These are phyloP conservation scores for Debaryomyces singareniensis DNA, from an alignment of 1,139 yeast genomes.

Conservation along the genomic window DNA sequence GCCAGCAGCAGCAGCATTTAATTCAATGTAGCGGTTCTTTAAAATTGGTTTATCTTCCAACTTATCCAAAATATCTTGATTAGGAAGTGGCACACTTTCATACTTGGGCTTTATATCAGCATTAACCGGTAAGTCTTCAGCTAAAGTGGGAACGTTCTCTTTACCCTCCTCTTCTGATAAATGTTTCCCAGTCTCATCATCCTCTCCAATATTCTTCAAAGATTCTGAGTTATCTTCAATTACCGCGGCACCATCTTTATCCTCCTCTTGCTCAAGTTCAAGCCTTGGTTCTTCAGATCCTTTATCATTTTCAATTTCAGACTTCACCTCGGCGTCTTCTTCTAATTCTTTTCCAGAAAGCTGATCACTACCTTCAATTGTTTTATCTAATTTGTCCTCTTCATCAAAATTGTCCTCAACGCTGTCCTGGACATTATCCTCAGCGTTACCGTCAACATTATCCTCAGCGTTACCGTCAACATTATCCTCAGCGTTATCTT, in stretches of 20 bases:
- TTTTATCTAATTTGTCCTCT: conserved; percentile 6
- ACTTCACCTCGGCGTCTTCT: conserved; percentile 5
- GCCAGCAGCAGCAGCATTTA: conserved; percentile 43
- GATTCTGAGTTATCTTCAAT: conserved; percentile 5
- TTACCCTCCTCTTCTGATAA: conserved; percentile 20
- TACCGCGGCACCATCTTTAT: conserved; percentile 4
- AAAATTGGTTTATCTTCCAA: conserved; percentile 45
- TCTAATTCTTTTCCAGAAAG: conserved; percentile 7
- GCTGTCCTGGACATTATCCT: conserved; percentile 9
- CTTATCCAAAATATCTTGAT: conserved; percentile 34
- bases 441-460: conserved; percentile 6
- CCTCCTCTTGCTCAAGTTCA: conserved; percentile 5
- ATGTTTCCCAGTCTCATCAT: conserved; percentile 15
- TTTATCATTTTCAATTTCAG: conserved; percentile 6
- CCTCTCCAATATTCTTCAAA: conserved; percentile 4
- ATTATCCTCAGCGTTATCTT: conserved; percentile 15
- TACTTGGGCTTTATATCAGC: conserved; percentile 19
- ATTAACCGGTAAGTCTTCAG: no score
- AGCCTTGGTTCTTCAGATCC: conserved; percentile 8
- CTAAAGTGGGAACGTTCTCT: conserved; percentile 27
- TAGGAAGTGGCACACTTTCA: conserved; percentile 28
- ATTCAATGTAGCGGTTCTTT: conserved; percentile 41
- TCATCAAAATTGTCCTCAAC: conserved; percentile 8
- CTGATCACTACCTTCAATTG: conserved; percentile 5
- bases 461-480: conserved; percentile 6